A percentile compares a stretch with the other conserved stretches of the same genome.
These are phyloP conservation scores for Malassezia vespertilionis DNA, from an alignment of 1,284 basidiomycete species.

Conservation along the genomic window DNA sequence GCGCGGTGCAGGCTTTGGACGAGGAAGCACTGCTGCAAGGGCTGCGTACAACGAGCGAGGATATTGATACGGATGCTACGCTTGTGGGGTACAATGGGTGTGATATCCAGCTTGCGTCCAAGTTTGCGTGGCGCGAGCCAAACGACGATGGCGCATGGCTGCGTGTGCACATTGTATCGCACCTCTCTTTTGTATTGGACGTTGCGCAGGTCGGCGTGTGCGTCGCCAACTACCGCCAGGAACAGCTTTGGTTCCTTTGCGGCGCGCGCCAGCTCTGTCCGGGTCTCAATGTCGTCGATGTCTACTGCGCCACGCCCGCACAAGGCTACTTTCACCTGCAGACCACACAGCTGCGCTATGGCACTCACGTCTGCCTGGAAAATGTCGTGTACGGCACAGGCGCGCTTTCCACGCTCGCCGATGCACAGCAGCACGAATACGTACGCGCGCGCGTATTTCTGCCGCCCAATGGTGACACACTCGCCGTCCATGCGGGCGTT, in stretches of 20 bases:
- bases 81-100: conserved; percentile 15
- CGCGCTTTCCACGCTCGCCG: conserved; percentile 4
- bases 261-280: conserved; percentile 19
- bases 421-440: conserved; percentile 11
- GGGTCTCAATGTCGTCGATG: conserved; percentile 20
- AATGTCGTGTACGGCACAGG: conserved; percentile 9
- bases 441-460: conserved; percentile 21
- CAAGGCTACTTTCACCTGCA: conserved; percentile 34
- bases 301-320: conserved; percentile 26
- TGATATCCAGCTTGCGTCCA: neutral
- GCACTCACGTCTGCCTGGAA: conserved; percentile 34
- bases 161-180: conserved; percentile 20
- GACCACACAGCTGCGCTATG: conserved; percentile 33
- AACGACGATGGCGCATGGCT: conserved; percentile 30
- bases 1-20: neutral
- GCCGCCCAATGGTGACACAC: conserved; percentile 29
- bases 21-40: conserved; percentile 3
- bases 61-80: neutral
- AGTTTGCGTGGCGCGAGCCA: conserved; percentile 10
- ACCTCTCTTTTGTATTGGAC: conserved; percentile 16
- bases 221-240: conserved; percentile 19
- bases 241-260: conserved; percentile 33
- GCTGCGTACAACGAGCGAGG: neutral
- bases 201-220: conserved; percentile 39
- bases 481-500: conserved; percentile 17